Evolutionary conservation across 345 rosid genomes (phyloP), one percentile per base, ranked within the genome.

Genomic region (Microcos paniculata): DNA sequence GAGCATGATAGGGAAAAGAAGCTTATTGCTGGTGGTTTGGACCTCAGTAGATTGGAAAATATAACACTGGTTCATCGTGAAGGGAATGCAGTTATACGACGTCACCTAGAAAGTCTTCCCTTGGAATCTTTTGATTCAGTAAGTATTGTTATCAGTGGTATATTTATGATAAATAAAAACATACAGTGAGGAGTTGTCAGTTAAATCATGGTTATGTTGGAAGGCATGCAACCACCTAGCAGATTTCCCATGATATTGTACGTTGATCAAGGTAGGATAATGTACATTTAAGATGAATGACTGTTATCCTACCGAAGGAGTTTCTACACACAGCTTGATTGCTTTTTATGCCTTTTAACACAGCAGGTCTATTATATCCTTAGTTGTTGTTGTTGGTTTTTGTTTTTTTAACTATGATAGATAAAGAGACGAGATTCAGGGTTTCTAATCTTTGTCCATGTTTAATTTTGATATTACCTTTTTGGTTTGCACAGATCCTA

Each of bases 41-140:
- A 91, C 64, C 24, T 83, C 40, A 57, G 43, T 68, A 82, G 91
- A 82, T 80, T 91, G 82, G 84, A 16, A 43, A 91, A 91, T 79
- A 91, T 91, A 81, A 53, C 80, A 58, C 74, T 89, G 72, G 90
- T 85, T 70, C 65, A 87, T 82, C 88, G 90, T 71, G 96, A 89
- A 78, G 96, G 93, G 71, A 91, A 89, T 79, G 90, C 93, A 53
- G 92, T 91, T 49, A 89, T 89, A 63, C 80, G 91, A 55, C 96
- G 93, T 72, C 86, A 87, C 79, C 80, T 91, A 83, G 93, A 91
- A 74, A 91, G 91, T 81, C 89, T 91, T 80, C 96, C 96, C 9
- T 83, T 90, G 80, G 89, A 90, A 79, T 84, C 89, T 6, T 91
- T 91, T 78, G 84, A 91, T 81, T 91, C 93, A 5, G 96, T 89